These are phyloP conservation scores for Cladophialophora immunda DNA, from an alignment of 2,329 filamentous ascomycete genomes.

Conservation along the genomic window DNA sequence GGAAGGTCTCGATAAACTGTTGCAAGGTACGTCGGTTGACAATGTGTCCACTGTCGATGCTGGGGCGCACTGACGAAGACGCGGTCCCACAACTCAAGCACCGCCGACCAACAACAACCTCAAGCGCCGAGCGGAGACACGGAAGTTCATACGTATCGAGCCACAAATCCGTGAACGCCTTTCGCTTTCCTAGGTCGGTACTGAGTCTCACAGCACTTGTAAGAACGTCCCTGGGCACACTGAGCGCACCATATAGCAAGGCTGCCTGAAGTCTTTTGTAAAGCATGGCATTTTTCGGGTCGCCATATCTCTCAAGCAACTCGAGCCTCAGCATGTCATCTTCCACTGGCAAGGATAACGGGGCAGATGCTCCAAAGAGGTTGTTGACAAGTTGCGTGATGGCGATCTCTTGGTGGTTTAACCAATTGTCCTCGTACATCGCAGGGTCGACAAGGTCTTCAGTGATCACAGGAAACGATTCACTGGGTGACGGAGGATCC, in stretches of 20 bases:
- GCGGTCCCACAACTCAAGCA: slow-evolving; percentile 7
- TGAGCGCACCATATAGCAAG: slow-evolving; percentile 65
- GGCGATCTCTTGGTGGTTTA: slow-evolving; percentile 67
- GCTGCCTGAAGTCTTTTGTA: slow-evolving; percentile 68
- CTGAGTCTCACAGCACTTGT: slow-evolving; percentile 55
- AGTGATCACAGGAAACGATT: slow-evolving; percentile 60
- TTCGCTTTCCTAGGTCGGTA: slow-evolving; percentile 66
- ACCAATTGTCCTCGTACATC: slow-evolving; percentile 71
- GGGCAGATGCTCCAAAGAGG: slow-evolving; percentile 51
- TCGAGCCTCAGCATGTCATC: slow-evolving; percentile 53
- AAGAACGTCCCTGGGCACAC: slow-evolving; percentile 62
- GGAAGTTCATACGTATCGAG: slow-evolving; percentile 64
- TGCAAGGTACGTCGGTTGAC: slow-evolving; percentile 48
- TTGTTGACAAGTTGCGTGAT: slow-evolving; percentile 68
- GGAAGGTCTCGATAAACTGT: slow-evolving; percentile 64
- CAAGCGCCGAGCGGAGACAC: slow-evolving; percentile 61
- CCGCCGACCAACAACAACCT: slow-evolving; percentile 66
- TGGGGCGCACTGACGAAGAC: slow-evolving; percentile 15
- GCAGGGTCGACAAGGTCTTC: slow-evolving; percentile 65
- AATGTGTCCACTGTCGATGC: slow-evolving; percentile 9
- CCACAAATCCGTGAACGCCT: slow-evolving; percentile 66
- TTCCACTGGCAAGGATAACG: slow-evolving; percentile 45
- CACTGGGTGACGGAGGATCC: slow-evolving; percentile 34
- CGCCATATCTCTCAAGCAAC: slow-evolving; percentile 64
- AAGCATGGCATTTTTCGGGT: slow-evolving; percentile 58